phyloP scores from a whole-genome alignment of 129 eudicot species.

The Tagetes erecta region DNA sequence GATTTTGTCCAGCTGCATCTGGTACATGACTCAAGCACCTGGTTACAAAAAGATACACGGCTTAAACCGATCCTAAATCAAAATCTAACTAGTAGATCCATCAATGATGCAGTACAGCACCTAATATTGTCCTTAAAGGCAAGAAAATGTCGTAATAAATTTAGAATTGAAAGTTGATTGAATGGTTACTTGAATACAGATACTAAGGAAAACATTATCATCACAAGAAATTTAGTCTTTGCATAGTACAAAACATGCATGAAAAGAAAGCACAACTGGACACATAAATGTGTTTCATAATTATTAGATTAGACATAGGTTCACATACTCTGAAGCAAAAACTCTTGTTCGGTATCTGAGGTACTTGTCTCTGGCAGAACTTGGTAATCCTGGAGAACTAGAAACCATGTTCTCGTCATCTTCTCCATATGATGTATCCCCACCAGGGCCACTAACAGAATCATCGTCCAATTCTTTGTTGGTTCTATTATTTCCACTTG shows the following conservation, averaged over 20 bases:
- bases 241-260: constrained; percentile 10
- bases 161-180: not conserved
- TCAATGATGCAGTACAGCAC: not conserved
- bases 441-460: constrained; percentile 52
- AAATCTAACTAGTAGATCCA: constrained; percentile 18
- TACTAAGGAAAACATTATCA: constrained; percentile 11
- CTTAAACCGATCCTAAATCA: not conserved
- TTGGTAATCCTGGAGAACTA: constrained; percentile 43
- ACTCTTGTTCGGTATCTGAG: constrained; percentile 97
- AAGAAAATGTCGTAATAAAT: not conserved
- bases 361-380: constrained; percentile 56
- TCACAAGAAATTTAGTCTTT: not conserved
- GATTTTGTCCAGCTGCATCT: constrained; percentile 87
- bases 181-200: not conserved
- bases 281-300: not conserved
- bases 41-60: constrained; percentile 24
- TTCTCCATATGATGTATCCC: constrained; percentile 59
- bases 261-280: constrained; percentile 16
- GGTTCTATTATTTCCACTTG: constrained; percentile 52
- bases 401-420: constrained; percentile 98
- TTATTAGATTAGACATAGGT: constrained; percentile 11
- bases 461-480: constrained; percentile 53
- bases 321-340: constrained; percentile 94
- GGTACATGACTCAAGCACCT: constrained; percentile 98
- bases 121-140: not conserved